These are phyloP conservation scores for Aspergillus avenaceus DNA, from an alignment of 495 filamentous ascomycete genomes.

Conservation along the genomic window DNA sequence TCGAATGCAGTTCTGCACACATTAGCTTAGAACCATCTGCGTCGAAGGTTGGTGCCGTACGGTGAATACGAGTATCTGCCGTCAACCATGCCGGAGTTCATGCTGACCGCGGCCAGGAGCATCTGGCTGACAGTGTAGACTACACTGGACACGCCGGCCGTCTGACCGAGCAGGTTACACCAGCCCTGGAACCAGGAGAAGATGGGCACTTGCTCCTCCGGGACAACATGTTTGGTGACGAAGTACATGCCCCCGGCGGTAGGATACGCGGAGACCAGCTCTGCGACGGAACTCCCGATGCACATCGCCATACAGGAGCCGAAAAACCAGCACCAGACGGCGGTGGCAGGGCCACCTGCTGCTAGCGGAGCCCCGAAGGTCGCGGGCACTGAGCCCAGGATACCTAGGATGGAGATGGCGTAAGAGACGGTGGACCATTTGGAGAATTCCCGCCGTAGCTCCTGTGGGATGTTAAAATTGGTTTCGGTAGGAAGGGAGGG, in stretches of 20 bases:
- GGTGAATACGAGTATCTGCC: conserved; percentile 44
- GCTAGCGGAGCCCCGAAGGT: conserved; percentile 60
- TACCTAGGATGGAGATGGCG: conserved; percentile 68
- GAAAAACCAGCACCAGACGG: conserved; percentile 69
- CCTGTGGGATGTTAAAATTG: conserved; percentile 29
- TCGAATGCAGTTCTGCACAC: conserved; percentile 52
- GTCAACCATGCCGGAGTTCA: conserved; percentile 50
- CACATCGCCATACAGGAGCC: conserved; percentile 65
- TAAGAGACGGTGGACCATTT: conserved; percentile 74
- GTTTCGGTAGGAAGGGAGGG: neutral
- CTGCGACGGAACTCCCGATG: conserved; percentile 61
- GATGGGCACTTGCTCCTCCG: conserved; percentile 50
- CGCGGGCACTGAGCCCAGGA: conserved; percentile 65
- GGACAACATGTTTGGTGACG: conserved; percentile 58
- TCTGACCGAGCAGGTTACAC: conserved; percentile 60
- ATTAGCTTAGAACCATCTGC: conserved; percentile 10
- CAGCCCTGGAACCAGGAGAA: conserved; percentile 61
- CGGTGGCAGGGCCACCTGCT: conserved; percentile 66
- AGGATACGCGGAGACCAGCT: conserved; percentile 60
- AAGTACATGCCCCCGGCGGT: conserved; percentile 65
- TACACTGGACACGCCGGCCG: conserved; percentile 54
- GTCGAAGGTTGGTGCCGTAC: conserved; percentile 19
- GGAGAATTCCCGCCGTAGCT: conserved; percentile 62
- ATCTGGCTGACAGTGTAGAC: conserved; percentile 56
- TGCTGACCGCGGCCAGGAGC: conserved; percentile 52